Percentiles rank a stretch among this genome's conserved stretches.
phyloP scores from a whole-genome alignment of 2,329 filamentous ascomycete species.

The Aspergillus proliferans region DNA sequence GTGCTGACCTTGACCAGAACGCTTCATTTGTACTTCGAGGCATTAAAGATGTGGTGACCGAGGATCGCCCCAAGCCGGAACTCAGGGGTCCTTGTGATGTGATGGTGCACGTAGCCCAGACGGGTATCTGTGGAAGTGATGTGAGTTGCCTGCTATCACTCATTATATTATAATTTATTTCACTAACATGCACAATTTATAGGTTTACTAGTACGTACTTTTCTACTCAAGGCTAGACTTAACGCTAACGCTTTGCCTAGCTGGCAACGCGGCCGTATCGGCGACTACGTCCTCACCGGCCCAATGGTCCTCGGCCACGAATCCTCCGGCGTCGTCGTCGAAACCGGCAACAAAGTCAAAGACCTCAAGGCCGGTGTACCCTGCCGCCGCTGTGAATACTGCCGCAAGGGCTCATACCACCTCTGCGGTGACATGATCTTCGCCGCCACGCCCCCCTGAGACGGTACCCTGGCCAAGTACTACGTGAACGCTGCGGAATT shows the following conservation, averaged over 20 bases:
- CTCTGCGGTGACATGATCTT: not conserved
- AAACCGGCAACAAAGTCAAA: not conserved
- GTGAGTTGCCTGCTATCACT: not conserved
- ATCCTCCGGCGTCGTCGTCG: not conserved
- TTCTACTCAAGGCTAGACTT: conserved; percentile 24
- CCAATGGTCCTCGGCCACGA: not conserved
- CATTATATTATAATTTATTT: too few relatives aligned
- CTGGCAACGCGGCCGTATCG: conserved; percentile 36
- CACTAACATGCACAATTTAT: not conserved
- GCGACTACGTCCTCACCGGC: conserved; percentile 36
- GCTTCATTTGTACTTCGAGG: conserved; percentile 43
- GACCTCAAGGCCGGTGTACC: not conserved
- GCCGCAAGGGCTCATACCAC: not conserved
- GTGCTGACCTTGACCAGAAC: not conserved
- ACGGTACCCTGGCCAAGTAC: not conserved
- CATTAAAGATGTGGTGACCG: conserved; percentile 41
- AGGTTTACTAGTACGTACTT: not conserved
- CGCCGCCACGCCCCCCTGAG: not conserved
- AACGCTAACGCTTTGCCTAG: conserved; percentile 2
- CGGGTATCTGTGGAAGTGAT: conserved; percentile 44
- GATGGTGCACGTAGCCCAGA: conserved; percentile 39
- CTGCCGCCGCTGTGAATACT: not conserved
- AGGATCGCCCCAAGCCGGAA: conserved; percentile 38
- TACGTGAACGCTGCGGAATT: not conserved
- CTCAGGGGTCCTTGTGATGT: conserved; percentile 34